Percentiles rank a stretch among this genome's conserved stretches.
phyloP scores from a whole-genome alignment of 2,329 filamentous ascomycete genomes.

The Parastagonospora nodorum region DNA sequence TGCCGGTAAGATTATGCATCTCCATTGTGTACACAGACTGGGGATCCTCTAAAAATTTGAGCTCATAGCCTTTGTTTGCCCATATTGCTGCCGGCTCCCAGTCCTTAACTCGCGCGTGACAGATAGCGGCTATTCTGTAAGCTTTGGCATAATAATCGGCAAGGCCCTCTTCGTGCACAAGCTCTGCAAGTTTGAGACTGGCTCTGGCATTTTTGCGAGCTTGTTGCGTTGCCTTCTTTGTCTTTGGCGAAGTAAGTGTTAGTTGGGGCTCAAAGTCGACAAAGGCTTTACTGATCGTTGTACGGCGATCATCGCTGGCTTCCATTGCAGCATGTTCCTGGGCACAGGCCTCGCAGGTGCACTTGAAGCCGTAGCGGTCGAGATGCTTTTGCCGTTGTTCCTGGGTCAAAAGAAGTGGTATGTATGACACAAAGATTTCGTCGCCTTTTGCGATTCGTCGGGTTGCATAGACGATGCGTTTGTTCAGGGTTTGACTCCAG shows the following conservation, averaged over 20 bases:
- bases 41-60: conserved; percentile 36
- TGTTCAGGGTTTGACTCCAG: conserved; percentile 40
- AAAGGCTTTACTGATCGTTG: conserved; percentile 34
- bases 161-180: conserved; percentile 42
- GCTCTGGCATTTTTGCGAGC: conserved; percentile 33
- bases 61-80: conserved; percentile 38
- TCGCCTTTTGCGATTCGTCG: conserved; percentile 46
- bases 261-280: conserved; percentile 32
- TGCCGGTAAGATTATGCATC: conserved; percentile 34
- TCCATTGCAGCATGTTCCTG: conserved; percentile 16
- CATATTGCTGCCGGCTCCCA: conserved; percentile 40
- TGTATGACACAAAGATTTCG: conserved; percentile 48
- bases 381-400: conserved; percentile 37
- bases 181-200: conserved; percentile 31
- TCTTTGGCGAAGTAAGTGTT: conserved; percentile 24
- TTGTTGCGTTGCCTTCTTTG: conserved; percentile 23
- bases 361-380: conserved; percentile 44
- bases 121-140: conserved; percentile 39
- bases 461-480: conserved; percentile 43
- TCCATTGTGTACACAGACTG: conserved; percentile 32
- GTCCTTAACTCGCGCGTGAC: conserved; percentile 31
- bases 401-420: conserved; percentile 38
- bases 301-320: conserved; percentile 34
- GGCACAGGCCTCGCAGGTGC: conserved; percentile 46
- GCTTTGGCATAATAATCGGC: conserved; percentile 43